Base-by-base conservation (phyloP, 1,284 basidiomycete species). In the Malassezia sympodialis region DNA sequence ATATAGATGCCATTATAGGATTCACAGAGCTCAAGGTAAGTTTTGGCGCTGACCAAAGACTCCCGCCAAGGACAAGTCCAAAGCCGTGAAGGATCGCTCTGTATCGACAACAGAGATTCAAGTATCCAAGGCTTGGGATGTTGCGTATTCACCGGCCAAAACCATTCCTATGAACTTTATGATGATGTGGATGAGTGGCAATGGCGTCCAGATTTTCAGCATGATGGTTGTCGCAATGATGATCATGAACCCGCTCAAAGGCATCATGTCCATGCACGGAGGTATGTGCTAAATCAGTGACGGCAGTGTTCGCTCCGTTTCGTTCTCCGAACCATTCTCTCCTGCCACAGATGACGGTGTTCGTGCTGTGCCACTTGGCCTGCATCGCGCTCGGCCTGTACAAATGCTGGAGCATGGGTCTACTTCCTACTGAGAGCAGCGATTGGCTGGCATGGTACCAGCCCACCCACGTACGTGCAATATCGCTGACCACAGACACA, bases 181-280 rank as follows among this genome's bases (percentile, higher is more conserved):
- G 59, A 73, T 73, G 71, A 62, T 73, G 17, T 73, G 69, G 62
- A 73, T 73, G 71, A 62, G 59, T 40, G 71, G 71, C 12, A 65
- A 58, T 19, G 53, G 66, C 40, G 71, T 73, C 2, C 71, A 73
- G 60, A 72, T 72, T 47, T 73, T 73, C 56, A 66, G 63, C 37
- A 73, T 73, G 71, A 72, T 72, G 68, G 68, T 62, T 23, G 68
- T 73, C 5, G 63, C 63, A 15, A 73, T 73, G 71, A 61, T 72
- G 48, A 61, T 73, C 51, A 65, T 63, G 1, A 61, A 63, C 19
- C 69, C 71, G 0, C 19, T 72, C 32, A 63, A 60, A 21, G 69
- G 63, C 11, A 62, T 72, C 31, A 49, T 59, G 1, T 51, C 53
- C 1, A 62, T 72, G 47, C 56, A 66, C 35, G 42, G 48, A n/a